Percentiles rank a stretch among this genome's conserved stretches.
Conservation (phyloP, 192 early-diverging fungal species). For the Podila verticillata region DNA sequence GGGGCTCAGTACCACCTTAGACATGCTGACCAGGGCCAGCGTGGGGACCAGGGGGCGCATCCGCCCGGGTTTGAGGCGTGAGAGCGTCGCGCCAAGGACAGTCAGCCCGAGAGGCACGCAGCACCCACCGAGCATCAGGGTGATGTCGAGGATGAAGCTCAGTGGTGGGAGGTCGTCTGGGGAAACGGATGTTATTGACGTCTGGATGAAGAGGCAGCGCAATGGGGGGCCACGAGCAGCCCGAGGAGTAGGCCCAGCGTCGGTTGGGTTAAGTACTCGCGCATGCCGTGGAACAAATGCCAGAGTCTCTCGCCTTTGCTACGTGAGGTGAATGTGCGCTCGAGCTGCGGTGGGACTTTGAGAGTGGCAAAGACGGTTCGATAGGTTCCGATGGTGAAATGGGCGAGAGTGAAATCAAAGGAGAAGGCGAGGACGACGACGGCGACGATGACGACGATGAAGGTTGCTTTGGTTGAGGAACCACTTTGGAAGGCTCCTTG, state of each 20-base stretch:
- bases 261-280: slow-evolving; percentile 40
- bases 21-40: slow-evolving; percentile 23
- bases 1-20: slow-evolving; percentile 26
- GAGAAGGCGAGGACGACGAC: no score
- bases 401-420: no score
- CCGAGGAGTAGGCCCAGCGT: slow-evolving; percentile 38
- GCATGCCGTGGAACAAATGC: slow-evolving; percentile 18
- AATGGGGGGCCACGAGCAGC: slow-evolving; percentile 15
- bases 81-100: slow-evolving; percentile 37
- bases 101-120: slow-evolving; percentile 44
- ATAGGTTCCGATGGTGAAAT: no score
- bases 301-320: slow-evolving; percentile 3
- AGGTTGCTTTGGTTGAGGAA: background rate
- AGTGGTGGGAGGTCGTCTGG: slow-evolving; percentile 29
- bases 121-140: slow-evolving; percentile 35
- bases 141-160: slow-evolving; percentile 40
- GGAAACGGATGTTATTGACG: slow-evolving; percentile 7
- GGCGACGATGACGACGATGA: background rate
- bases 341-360: slow-evolving; percentile 35
- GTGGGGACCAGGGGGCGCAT: slow-evolving; percentile 38
- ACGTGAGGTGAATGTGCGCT: slow-evolving; percentile 10
- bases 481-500: background rate
- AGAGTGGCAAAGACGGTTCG: slow-evolving; percentile 1
- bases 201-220: slow-evolving; percentile 8
- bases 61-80: slow-evolving; percentile 37